Percentiles rank a stretch among this genome's conserved stretches.
phyloP scores from a whole-genome alignment of 2,329 filamentous ascomycete genomes.

The Grosmannia serpens region DNA sequence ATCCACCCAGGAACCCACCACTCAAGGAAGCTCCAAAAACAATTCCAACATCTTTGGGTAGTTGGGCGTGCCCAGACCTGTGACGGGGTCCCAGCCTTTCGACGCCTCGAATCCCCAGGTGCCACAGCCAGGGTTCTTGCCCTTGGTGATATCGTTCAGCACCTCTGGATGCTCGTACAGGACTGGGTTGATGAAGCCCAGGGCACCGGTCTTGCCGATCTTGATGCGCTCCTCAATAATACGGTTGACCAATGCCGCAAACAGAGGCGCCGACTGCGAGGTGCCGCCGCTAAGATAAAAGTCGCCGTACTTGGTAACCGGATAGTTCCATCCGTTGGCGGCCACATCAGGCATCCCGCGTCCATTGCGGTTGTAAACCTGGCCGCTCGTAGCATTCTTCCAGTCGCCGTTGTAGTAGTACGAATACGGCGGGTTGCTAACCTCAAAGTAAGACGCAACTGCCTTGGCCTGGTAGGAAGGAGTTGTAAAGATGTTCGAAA shows the following conservation, averaged over 20 bases:
- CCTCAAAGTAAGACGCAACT: slow-evolving; percentile 16
- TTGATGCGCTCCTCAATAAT: slow-evolving; percentile 48
- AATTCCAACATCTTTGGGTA: slow-evolving; percentile 14
- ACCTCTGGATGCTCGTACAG: slow-evolving; percentile 18
- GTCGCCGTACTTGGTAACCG: neutral
- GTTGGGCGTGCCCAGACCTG: slow-evolving; percentile 16
- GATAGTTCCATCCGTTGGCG: slow-evolving; percentile 12
- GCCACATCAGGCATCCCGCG: slow-evolving; percentile 14
- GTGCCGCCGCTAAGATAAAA: slow-evolving; percentile 5
- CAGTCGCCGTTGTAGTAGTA: slow-evolving; percentile 26
- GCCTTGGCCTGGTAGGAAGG: slow-evolving; percentile 31
- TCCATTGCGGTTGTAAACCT: slow-evolving; percentile 15
- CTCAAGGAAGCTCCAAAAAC: slow-evolving; percentile 11
- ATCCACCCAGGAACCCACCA: no score
- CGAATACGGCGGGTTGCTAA: slow-evolving; percentile 15
- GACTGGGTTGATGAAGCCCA: slow-evolving; percentile 24
- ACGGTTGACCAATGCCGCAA: slow-evolving; percentile 33
- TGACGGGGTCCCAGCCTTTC: slow-evolving; percentile 17
- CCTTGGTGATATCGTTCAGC: slow-evolving; percentile 18
- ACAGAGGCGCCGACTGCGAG: slow-evolving; percentile 35
- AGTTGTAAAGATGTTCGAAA: slow-evolving; percentile 30
- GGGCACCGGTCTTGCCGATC: slow-evolving; percentile 28
- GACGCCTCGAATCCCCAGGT: slow-evolving; percentile 18
- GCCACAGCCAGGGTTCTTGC: slow-evolving; percentile 20
- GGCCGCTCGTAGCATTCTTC: slow-evolving; percentile 6